These are phyloP conservation scores for Kwoniella shivajii DNA, from an alignment of 1,284 basidiomycete genomes.

Conservation along the genomic window DNA sequence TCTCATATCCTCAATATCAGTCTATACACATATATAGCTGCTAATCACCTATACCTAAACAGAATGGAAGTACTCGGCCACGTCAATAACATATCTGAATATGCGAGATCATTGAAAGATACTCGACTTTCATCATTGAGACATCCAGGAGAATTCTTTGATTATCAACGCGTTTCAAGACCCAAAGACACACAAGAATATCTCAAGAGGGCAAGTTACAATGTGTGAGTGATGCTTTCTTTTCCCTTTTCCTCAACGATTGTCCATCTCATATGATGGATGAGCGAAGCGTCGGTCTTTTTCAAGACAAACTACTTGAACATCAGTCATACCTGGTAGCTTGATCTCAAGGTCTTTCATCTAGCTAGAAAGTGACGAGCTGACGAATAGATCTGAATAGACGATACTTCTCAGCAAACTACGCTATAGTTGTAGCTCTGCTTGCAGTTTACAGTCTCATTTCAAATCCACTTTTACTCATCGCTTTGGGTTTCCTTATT, in stretches of 20 bases:
- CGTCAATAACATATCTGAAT: conserved; percentile 64
- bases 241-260: not conserved
- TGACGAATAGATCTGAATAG: conserved; percentile 1
- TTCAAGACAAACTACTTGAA: not conserved
- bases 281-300: not conserved
- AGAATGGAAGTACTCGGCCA: conserved; percentile 46
- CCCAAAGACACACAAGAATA: conserved; percentile 64
- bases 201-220: conserved; percentile 47
- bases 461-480: conserved; percentile 76
- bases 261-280: not conserved
- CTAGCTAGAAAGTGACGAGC: not conserved
- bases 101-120: conserved; percentile 76
- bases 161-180: conserved; percentile 80
- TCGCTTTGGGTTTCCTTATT: conserved; percentile 84
- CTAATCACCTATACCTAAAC: not conserved
- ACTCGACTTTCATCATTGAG: conserved; percentile 80
- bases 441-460: conserved; percentile 88
- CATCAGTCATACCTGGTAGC: not conserved
- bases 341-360: not conserved
- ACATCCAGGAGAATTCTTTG: conserved; percentile 75
- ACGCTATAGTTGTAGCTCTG: conserved; percentile 75
- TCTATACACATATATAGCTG: not conserved
- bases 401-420: conserved; percentile 90
- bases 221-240: conserved; percentile 31
- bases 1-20: not conserved